Evolutionary conservation across 352 stramenopile species (phyloP).

Genomic region (Blastocystis sp.): DNA sequence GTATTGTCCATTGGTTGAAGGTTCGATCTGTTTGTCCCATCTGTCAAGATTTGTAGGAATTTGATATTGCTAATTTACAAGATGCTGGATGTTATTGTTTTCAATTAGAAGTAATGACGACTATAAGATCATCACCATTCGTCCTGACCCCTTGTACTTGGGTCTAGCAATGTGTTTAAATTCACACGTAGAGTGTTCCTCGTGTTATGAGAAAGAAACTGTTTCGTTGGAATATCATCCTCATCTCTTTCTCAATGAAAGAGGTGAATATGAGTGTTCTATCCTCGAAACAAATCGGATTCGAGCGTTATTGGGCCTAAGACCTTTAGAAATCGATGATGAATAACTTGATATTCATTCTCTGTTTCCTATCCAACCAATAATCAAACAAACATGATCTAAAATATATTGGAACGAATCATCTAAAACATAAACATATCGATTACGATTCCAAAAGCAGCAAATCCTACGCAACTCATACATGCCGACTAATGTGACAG

Average conservation of each 20-base stretch:
- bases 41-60: background rate
- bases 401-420: background rate
- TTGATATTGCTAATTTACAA: background rate
- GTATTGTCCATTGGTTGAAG: constrained; percentile 55
- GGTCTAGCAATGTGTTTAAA: background rate
- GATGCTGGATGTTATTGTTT: background rate
- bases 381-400: background rate
- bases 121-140: constrained; percentile 31
- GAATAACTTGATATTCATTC: background rate
- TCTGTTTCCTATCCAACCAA: background rate
- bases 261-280: constrained; percentile 44
- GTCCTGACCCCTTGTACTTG: background rate
- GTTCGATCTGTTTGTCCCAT: background rate
- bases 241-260: constrained; percentile 24
- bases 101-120: background rate
- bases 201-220: background rate
- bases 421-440: constrained; percentile 58
- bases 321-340: background rate
- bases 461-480: constrained; percentile 44
- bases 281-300: constrained; percentile 39
- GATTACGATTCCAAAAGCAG: constrained; percentile 51
- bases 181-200: background rate
- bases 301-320: background rate
- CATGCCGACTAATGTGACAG: background rate
- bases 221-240: background rate